Evolutionary conservation across 176 grass and related monocot genomes (phyloP), one percentile per base, ranked within the genome.

Genomic region (Pharus latifolius): DNA sequence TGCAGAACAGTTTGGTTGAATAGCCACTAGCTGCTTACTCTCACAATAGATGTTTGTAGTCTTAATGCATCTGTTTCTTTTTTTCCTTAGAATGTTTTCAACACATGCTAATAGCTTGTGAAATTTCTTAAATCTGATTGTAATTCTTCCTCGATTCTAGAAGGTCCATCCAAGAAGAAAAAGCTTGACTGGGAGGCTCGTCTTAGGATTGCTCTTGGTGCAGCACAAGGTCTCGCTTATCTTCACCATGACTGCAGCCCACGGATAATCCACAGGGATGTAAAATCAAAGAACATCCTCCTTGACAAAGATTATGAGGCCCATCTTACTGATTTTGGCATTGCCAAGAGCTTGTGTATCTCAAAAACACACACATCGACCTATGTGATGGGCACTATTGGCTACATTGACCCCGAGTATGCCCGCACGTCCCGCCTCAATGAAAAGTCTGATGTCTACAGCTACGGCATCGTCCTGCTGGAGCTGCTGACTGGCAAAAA

Each of bases 341-440:
- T 99, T 16, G 96, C 96, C 1, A 99, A 99, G 83, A 99, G 90
- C 31, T 63, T 99, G 2, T 95, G 96, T 60, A 76, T 99, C 17
- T 91, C 96, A 16, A 99, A 99, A 69, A 88, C 96, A 19, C 96
- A 99, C 40, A 99, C 96, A 0, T 91, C 84, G 0, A 99, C 96
- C 9, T 99, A 99, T 67, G 90, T 99, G 27, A 95, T 99, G 96
- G 96, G 96, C n/a, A 99, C 96, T 23, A 99, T 99, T 45, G 96
- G 96, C 24, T 99, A 99, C 52, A 99, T 99, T 2, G 96, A 99
- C 72, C 96, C 96, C 0, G 96, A 99, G 73, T 99, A 99, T 6
- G 96, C 96, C 0, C 90, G 96, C 40, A 99, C 96, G 2, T 94
- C 90, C 18, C 82, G 96, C 0, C 84, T 99, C 52, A 99, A 99